These are phyloP conservation scores for Forsythia suspensa DNA, from an alignment of 257 asterid species.

Conservation along the genomic window DNA sequence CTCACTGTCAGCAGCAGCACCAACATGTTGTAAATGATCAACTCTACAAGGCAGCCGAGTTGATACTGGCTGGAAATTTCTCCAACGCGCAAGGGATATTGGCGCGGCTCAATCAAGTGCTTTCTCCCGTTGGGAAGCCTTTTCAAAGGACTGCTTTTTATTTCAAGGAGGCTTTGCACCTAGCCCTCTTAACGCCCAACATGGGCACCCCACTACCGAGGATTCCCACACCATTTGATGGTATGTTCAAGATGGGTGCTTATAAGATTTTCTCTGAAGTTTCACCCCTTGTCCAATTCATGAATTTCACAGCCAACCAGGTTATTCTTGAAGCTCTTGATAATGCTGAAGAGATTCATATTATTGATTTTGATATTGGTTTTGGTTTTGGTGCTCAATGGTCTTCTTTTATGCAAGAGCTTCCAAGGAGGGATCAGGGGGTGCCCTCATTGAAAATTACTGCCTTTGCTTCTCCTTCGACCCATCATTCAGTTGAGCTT, in stretches of 20 bases:
- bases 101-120: constrained; percentile 68
- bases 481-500: constrained; percentile 42
- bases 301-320: constrained; percentile 51
- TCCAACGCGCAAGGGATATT: constrained; percentile 57
- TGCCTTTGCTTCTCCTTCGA: constrained; percentile 48
- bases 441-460: constrained; percentile 37
- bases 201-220: constrained; percentile 17
- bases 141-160: constrained; percentile 40
- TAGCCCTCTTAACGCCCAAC: constrained; percentile 33
- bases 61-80: constrained; percentile 42
- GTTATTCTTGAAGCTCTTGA: constrained; percentile 42
- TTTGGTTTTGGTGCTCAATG: constrained; percentile 54
- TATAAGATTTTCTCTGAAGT: constrained; percentile 38
- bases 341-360: constrained; percentile 32
- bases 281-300: constrained; percentile 44
- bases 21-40: constrained; percentile 39
- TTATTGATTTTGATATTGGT: constrained; percentile 51
- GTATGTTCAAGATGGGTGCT: constrained; percentile 48
- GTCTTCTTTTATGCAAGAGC: constrained; percentile 57
- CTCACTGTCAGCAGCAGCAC: constrained; percentile 10
- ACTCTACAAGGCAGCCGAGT: constrained; percentile 43
- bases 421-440: constrained; percentile 32
- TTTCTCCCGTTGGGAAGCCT: constrained; percentile 41
- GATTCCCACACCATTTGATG: constrained; percentile 37
- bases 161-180: constrained; percentile 43